Evolutionary conservation across 2,329 filamentous ascomycete genomes (phyloP).

Genomic region (Blastomyces emzantsi): DNA sequence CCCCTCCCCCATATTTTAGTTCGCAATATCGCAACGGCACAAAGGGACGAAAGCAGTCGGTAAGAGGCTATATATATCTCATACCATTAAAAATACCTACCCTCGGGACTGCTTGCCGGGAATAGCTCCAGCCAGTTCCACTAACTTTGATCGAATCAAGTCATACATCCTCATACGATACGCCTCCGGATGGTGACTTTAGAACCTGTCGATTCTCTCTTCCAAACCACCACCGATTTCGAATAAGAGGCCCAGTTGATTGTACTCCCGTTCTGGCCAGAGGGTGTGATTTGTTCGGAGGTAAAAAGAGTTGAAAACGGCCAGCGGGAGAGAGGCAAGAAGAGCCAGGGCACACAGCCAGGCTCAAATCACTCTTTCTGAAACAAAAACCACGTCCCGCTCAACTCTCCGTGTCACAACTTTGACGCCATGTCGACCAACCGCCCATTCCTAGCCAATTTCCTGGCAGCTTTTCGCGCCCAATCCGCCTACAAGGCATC

Average conservation of each 20-base stretch:
- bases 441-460: constrained; percentile 57
- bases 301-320: background rate
- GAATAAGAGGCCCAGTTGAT: background rate
- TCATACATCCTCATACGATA: background rate
- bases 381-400: background rate
- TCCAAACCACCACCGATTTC: background rate
- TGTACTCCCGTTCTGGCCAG: background rate
- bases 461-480: constrained; percentile 58
- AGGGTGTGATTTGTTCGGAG: background rate
- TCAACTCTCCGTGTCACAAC: background rate
- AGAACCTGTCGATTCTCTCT: background rate
- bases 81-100: background rate
- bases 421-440: constrained; percentile 51
- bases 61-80: background rate
- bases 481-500: constrained; percentile 54
- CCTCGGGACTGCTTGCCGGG: background rate
- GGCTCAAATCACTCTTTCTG: background rate
- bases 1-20: background rate
- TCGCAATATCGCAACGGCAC: background rate
- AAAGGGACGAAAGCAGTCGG: background rate
- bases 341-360: background rate
- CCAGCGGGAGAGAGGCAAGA: too few species aligned
- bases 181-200: background rate
- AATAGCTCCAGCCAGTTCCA: background rate
- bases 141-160: background rate